A percentile compares a stretch with the other conserved stretches of the same genome.
Conservation (phyloP, 495 filamentous ascomycete species). For the Aspergillus hancockii region DNA sequence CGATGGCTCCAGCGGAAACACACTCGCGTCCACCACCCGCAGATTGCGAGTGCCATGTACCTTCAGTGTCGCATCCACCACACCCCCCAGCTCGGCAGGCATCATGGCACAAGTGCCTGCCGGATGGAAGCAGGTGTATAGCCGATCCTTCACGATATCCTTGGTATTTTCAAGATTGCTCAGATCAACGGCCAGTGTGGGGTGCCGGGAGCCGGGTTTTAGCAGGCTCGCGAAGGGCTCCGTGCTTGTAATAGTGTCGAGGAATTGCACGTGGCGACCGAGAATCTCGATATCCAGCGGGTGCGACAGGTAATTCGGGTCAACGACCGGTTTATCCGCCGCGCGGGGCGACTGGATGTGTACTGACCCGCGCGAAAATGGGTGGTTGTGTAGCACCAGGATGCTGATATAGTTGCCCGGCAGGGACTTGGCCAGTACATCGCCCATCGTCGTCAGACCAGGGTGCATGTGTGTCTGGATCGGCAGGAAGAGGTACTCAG, state of each 20-base stretch:
- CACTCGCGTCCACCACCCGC: slow-evolving; percentile 56
- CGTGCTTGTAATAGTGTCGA: slow-evolving; percentile 39
- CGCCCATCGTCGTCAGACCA: slow-evolving; percentile 33
- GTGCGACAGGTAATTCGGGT: slow-evolving; percentile 30
- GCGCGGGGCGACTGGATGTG: slow-evolving; percentile 23
- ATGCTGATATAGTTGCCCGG: slow-evolving; percentile 23
- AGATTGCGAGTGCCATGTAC: slow-evolving; percentile 53
- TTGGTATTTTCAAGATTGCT: slow-evolving; percentile 23
- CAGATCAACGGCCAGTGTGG: slow-evolving; percentile 9
- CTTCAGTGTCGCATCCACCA: slow-evolving; percentile 33
- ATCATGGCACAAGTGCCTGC: slow-evolving; percentile 41
- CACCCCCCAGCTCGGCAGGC: slow-evolving; percentile 49
- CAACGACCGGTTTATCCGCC: slow-evolving; percentile 20
- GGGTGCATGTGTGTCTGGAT: slow-evolving; percentile 33
- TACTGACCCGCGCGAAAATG: slow-evolving; percentile 24
- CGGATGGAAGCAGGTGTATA: slow-evolving; percentile 24
- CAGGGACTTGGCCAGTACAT: slow-evolving; percentile 27
- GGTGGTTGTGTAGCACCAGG: slow-evolving; percentile 18
- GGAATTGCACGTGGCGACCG: slow-evolving; percentile 44
- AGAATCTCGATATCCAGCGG: slow-evolving; percentile 42
- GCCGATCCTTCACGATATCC: slow-evolving; percentile 20
- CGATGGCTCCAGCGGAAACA: slow-evolving; percentile 49
- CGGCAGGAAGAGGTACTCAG: slow-evolving; percentile 44
- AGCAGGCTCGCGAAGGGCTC: slow-evolving; percentile 34
- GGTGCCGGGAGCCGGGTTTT: slow-evolving; percentile 19